Conservation (phyloP, 768 basidiomycete genomes). For the Agrocybe praecox region DNA sequence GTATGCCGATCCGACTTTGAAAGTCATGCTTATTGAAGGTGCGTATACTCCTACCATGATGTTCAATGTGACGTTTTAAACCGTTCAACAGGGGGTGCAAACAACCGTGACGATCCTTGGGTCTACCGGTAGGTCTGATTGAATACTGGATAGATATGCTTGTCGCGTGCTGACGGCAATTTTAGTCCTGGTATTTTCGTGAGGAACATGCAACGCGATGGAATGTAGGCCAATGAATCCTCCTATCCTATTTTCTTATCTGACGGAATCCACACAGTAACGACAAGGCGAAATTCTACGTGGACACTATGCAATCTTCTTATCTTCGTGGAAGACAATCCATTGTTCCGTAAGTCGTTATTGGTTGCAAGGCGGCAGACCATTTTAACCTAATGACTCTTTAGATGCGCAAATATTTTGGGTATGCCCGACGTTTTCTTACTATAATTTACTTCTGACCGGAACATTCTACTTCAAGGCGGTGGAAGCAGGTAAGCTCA, state of each 20-base stretch:
- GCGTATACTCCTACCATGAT: neutral
- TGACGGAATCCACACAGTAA: constrained; percentile 42
- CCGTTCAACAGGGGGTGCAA: constrained; percentile 53
- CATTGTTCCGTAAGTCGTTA: constrained; percentile 61
- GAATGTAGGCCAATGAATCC: constrained; percentile 47
- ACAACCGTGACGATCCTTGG: constrained; percentile 77
- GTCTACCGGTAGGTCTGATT: constrained; percentile 52
- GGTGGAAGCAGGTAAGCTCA: constrained; percentile 54
- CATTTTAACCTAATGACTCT: neutral
- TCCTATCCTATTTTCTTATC: neutral
- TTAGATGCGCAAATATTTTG: constrained; percentile 67
- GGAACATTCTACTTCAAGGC: neutral
- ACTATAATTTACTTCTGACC: neutral
- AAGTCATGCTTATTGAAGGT: constrained; percentile 80
- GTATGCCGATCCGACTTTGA: constrained; percentile 70
- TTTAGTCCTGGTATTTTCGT: constrained; percentile 66
- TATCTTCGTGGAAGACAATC: constrained; percentile 63
- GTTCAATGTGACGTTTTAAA: neutral
- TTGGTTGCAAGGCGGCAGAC: neutral
- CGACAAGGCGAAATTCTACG: constrained; percentile 76
- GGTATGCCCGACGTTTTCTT: constrained; percentile 31
- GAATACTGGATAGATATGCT: neutral
- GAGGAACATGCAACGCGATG: constrained; percentile 71
- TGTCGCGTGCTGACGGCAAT: neutral
- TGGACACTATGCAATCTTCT: constrained; percentile 58